phyloP scores from a whole-genome alignment of 164 flowering plant genomes.

The Umbilicus rupestris region DNA sequence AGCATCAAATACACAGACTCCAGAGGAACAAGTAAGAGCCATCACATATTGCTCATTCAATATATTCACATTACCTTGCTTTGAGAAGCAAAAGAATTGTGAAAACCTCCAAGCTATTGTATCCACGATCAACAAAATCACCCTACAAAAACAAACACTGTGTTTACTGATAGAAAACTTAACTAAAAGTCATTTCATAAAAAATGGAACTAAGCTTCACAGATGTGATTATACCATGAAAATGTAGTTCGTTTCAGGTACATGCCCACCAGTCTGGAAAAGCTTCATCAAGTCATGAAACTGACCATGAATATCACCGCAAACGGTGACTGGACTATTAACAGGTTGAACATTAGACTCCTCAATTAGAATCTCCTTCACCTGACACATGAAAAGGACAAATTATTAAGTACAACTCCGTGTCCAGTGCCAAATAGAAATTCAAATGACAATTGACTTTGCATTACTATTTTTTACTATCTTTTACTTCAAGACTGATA shows the following conservation, averaged over 20 bases:
- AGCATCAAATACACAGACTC: too few relatives aligned
- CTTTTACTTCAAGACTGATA: too few relatives aligned
- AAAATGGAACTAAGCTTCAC: neutral
- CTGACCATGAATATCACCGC: constrained; percentile 98
- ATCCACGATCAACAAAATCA: constrained; percentile 98
- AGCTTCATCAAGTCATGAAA: constrained; percentile 97
- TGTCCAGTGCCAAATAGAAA: too few relatives aligned
- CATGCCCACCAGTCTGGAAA: constrained; percentile 96
- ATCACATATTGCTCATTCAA: neutral
- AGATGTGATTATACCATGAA: constrained; percentile 59
- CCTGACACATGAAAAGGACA: constrained; percentile 30
- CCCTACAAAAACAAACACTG: constrained; percentile 45
- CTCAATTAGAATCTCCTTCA: constrained; percentile 89
- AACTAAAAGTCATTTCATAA: neutral
- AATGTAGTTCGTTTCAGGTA: constrained; percentile 94
- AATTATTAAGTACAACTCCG: neutral
- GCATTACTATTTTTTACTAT: neutral
- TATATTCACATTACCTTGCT: constrained; percentile 57
- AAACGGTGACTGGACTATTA: constrained; percentile 93
- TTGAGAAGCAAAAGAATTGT: constrained; percentile 96
- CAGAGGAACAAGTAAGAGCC: too few relatives aligned
- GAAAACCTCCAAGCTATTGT: constrained; percentile 95
- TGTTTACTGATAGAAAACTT: neutral
- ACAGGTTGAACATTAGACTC: constrained; percentile 99
- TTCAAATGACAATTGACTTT: neutral